Evolutionary conservation across 192 early-diverging fungal genomes (phyloP).

Genomic region (Gaertneriomyces sp.): DNA sequence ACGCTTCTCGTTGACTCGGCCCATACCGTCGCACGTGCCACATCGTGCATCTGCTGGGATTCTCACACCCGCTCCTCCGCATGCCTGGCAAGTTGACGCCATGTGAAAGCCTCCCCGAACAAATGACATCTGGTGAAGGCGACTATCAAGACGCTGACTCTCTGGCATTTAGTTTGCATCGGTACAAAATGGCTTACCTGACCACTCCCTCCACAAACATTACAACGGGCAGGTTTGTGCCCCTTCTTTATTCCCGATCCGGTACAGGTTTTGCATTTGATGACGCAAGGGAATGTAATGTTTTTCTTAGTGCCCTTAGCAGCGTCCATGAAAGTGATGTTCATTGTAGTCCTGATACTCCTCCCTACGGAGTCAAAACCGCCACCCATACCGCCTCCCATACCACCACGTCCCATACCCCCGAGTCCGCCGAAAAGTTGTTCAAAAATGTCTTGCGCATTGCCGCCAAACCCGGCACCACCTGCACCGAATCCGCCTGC

Average conservation of each 20-base stretch:
- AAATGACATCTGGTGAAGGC: conserved; percentile 55
- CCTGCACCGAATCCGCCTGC: conserved; percentile 26
- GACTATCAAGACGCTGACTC: not conserved
- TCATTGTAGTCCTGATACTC: conserved; percentile 62
- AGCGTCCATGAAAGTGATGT: conserved; percentile 87
- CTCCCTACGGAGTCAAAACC: conserved; percentile 47
- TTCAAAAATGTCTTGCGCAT: conserved; percentile 66
- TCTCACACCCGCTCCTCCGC: conserved; percentile 75
- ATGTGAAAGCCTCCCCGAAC: conserved; percentile 88
- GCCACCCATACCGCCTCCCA: conserved; percentile 21
- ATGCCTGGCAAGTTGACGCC: conserved; percentile 75
- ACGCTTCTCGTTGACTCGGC: conserved; percentile 71
- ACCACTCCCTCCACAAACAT: conserved; percentile 77
- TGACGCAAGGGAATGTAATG: conserved; percentile 64
- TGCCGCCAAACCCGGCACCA: conserved; percentile 44
- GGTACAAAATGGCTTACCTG: conserved; percentile 35
- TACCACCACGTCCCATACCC: conserved; percentile 31
- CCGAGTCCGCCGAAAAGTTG: conserved; percentile 65
- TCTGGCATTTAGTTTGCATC: not conserved
- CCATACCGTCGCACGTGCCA: conserved; percentile 72
- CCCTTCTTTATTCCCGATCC: conserved; percentile 80
- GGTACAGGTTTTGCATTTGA: conserved; percentile 72
- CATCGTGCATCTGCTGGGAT: conserved; percentile 70
- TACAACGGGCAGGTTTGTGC: conserved; percentile 66
- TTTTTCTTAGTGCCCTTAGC: conserved; percentile 70